Evolutionary conservation across 176 grass and related monocot genomes (phyloP), one percentile per base, ranked within the genome.

Genomic region (Aegilops longissima): DNA sequence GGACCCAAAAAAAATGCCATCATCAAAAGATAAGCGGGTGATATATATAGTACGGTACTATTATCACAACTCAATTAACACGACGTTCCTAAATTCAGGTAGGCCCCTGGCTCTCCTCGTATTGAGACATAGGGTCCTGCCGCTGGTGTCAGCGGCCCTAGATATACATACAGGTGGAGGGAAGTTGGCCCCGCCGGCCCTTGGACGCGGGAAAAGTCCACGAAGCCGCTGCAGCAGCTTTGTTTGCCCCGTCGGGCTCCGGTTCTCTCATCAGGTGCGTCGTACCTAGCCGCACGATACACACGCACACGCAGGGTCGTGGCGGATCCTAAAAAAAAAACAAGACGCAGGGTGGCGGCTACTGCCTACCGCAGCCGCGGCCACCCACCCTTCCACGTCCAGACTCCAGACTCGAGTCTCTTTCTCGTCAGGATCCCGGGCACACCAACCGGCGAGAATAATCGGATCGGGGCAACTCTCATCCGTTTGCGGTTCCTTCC

Each of bases 161-260:
- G 31, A 31, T 31, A 3, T 31, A 31, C 31, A 31, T 27, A 27
- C 27, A 27, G 27, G 27, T 27, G 27, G 27, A 27, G 27, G 27
- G 27, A 27, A 31, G 31, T 31, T 31, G 31, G 31, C 31, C 31
- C 31, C 31, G 31, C 31, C 16, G 3, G 8, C 86, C 70, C 70
- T 87, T 87, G 86, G 61, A 30, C 70, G 8, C 44, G 21, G 29
- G 69, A 75, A 75, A 81, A 82, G 79, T 82, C 86, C 78, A 73
- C 54, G 21, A 2, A 21, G 9, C 45, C 42, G 67, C 70, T 5
- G 38, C 71, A 29, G 71, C 23, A 17, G n/a, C 24, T 25, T 49
- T 40, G 78, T 17, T 61, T 58, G 17, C 9, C n/a, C 9, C 70
- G 66, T 38, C 36, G 33, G 66, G 31, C 17, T 38, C 5, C 20